Evolutionary conservation across 2,329 filamentous ascomycete genomes (phyloP).

Genomic region (Aspergillus hortae): DNA sequence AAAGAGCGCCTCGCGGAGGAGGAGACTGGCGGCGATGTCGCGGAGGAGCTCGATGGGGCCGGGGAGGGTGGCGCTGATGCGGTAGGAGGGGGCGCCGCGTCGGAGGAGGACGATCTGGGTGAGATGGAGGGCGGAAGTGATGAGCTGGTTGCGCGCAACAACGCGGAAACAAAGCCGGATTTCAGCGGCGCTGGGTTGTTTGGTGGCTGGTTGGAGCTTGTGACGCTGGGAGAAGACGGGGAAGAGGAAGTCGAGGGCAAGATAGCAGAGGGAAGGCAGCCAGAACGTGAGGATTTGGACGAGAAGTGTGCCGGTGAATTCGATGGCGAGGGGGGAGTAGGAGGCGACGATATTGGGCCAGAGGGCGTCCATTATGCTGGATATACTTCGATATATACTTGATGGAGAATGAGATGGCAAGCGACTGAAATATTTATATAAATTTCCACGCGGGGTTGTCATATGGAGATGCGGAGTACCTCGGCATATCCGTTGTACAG

Average conservation of each 20-base stretch:
- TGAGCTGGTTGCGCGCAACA: conserved; percentile 48
- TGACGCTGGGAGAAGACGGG: conserved; percentile 50
- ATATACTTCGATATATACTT: background rate
- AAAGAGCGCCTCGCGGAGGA: conserved; percentile 51
- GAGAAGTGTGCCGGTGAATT: conserved; percentile 24
- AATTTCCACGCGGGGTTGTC: too few relatives aligned
- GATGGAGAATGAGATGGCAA: background rate
- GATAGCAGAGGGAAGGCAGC: conserved; percentile 34
- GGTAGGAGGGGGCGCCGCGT: conserved; percentile 30
- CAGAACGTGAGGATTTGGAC: conserved; percentile 24
- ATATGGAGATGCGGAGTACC: background rate
- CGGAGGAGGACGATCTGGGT: conserved; percentile 16
- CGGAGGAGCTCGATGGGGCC: conserved; percentile 31
- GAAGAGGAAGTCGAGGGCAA: conserved; percentile 42
- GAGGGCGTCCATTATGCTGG: background rate
- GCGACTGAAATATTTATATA: too few relatives aligned
- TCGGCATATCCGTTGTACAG: background rate
- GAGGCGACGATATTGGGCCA: conserved; percentile 5
- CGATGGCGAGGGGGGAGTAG: conserved; percentile 14
- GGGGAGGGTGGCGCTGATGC: conserved; percentile 40
- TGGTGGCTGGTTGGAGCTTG: conserved; percentile 53
- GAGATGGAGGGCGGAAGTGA: conserved; percentile 37
- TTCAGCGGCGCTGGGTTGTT: conserved; percentile 48
- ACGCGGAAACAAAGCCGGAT: conserved; percentile 44
- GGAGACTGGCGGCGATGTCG: conserved; percentile 42